phyloP scores from a whole-genome alignment of 805 yeast species.

The Clavispora phyllophila region DNA sequence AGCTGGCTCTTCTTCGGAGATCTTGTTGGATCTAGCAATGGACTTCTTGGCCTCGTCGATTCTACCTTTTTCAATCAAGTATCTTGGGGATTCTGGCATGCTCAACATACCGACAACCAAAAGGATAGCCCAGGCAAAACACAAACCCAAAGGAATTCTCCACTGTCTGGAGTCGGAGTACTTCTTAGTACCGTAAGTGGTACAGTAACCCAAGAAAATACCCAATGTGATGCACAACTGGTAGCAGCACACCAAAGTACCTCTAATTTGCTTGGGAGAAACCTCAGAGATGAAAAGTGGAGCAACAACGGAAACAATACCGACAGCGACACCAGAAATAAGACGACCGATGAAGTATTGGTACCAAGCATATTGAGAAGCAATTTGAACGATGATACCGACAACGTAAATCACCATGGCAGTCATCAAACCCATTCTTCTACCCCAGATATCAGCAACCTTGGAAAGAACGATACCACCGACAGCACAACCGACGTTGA shows the following conservation, averaged over 20 bases:
- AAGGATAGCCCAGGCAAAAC: conserved; percentile 43
- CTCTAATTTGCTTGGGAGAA: conserved; percentile 65
- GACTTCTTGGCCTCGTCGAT: conserved; percentile 50
- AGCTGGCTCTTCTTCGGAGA: conserved; percentile 47
- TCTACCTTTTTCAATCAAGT: conserved; percentile 45
- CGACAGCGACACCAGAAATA: conserved; percentile 64
- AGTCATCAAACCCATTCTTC: conserved; percentile 51
- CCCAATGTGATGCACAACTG: conserved; percentile 68
- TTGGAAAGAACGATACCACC: conserved; percentile 61
- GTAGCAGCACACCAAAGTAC: conserved; percentile 62
- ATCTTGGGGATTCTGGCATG: conserved; percentile 71
- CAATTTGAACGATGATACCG: conserved; percentile 57
- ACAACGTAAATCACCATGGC: conserved; percentile 53
- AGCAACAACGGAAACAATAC: conserved; percentile 62
- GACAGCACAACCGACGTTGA: conserved; percentile 67
- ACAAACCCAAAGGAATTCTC: conserved; percentile 59
- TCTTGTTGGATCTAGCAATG: conserved; percentile 54
- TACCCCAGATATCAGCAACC: conserved; percentile 54
- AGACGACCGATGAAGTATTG: conserved; percentile 58
- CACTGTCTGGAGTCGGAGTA: conserved; percentile 51
- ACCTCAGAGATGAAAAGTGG: conserved; percentile 66
- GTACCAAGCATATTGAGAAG: conserved; percentile 50
- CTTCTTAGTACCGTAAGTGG: conserved; percentile 57
- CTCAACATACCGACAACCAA: conserved; percentile 47
- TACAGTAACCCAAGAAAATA: conserved; percentile 65